Percentiles rank a stretch among this genome's conserved stretches.
Evolutionary conservation across 2,329 filamentous ascomycete genomes (phyloP).

Genomic region (Hypoxylon sp.): DNA sequence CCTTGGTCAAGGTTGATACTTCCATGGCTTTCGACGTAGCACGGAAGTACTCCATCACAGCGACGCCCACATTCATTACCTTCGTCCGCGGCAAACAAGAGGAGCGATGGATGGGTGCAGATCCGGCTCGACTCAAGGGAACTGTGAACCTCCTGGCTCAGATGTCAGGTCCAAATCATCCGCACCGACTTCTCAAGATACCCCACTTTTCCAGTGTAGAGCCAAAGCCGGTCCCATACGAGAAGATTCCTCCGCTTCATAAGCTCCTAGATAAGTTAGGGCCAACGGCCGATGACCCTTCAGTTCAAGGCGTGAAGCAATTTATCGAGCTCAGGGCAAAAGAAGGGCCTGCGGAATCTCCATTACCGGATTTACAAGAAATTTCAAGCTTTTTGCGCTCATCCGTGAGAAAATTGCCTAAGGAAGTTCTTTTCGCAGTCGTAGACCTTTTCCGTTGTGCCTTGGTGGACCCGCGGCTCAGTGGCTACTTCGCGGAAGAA

Average conservation of each 20-base stretch:
- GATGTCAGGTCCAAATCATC: slow-evolving; percentile 82
- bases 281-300: slow-evolving; percentile 64
- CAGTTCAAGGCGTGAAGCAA: slow-evolving; percentile 74
- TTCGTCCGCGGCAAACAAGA: slow-evolving; percentile 83
- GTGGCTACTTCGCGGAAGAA: slow-evolving; percentile 87
- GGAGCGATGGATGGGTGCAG: slow-evolving; percentile 85
- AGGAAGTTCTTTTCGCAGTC: slow-evolving; percentile 80
- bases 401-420: slow-evolving; percentile 69
- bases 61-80: slow-evolving; percentile 91
- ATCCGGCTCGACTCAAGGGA: slow-evolving; percentile 74
- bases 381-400: slow-evolving; percentile 74
- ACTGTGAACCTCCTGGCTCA: slow-evolving; percentile 82
- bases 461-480: slow-evolving; percentile 82
- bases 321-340: slow-evolving; percentile 78
- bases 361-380: slow-evolving; percentile 77
- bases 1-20: slow-evolving; percentile 88
- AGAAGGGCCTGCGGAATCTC: slow-evolving; percentile 73
- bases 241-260: slow-evolving; percentile 83
- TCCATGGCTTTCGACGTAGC: slow-evolving; percentile 75
- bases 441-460: slow-evolving; percentile 88
- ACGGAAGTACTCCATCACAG: slow-evolving; percentile 75
- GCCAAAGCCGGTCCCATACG: slow-evolving; percentile 78
- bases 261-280: slow-evolving; percentile 88
- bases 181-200: slow-evolving; percentile 78
- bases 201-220: slow-evolving; percentile 77